These are phyloP conservation scores for Kazachstania psychrophila DNA, from an alignment of 805 yeast genomes.

Conservation along the genomic window DNA sequence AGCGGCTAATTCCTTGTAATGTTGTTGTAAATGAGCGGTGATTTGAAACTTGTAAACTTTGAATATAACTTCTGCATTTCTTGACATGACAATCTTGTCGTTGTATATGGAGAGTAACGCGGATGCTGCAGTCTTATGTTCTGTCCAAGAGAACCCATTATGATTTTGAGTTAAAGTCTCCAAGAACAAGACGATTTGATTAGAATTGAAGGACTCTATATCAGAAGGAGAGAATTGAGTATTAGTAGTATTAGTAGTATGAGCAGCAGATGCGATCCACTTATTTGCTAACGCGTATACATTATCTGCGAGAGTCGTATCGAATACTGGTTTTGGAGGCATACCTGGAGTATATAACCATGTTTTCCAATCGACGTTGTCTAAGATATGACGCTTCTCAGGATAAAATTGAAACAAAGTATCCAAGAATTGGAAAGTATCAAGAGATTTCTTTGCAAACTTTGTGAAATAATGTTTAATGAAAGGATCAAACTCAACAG, in stretches of 20 bases:
- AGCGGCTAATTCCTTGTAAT: slow-evolving; percentile 50
- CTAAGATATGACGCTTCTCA: slow-evolving; percentile 43
- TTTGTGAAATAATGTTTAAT: slow-evolving; percentile 67
- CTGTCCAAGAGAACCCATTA: slow-evolving; percentile 28
- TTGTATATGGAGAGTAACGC: slow-evolving; percentile 33
- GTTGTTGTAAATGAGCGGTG: slow-evolving; percentile 38
- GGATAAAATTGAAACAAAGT: slow-evolving; percentile 57
- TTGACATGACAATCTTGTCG: slow-evolving; percentile 39
- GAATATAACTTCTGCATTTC: slow-evolving; percentile 73
- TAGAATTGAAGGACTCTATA: slow-evolving; percentile 51
- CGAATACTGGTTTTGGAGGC: slow-evolving; percentile 81
- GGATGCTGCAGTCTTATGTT: slow-evolving; percentile 28
- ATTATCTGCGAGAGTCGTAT: slow-evolving; percentile 66
- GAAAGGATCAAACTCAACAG: slow-evolving; percentile 61
- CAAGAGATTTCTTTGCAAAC: slow-evolving; percentile 63
- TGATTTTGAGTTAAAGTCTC: slow-evolving; percentile 51
- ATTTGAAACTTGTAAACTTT: slow-evolving; percentile 68
- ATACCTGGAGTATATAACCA: slow-evolving; percentile 80
- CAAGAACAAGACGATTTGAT: slow-evolving; percentile 71
- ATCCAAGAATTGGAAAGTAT: slow-evolving; percentile 73
- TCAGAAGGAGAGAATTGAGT: slow-evolving; percentile 34
- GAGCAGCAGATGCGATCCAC: slow-evolving; percentile 50
- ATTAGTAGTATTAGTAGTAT: slow-evolving; percentile 6
- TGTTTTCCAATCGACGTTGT: slow-evolving; percentile 70
- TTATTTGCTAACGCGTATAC: slow-evolving; percentile 55